These are phyloP conservation scores for Tricholoma terreum DNA, from an alignment of 768 basidiomycete genomes.

Conservation along the genomic window DNA sequence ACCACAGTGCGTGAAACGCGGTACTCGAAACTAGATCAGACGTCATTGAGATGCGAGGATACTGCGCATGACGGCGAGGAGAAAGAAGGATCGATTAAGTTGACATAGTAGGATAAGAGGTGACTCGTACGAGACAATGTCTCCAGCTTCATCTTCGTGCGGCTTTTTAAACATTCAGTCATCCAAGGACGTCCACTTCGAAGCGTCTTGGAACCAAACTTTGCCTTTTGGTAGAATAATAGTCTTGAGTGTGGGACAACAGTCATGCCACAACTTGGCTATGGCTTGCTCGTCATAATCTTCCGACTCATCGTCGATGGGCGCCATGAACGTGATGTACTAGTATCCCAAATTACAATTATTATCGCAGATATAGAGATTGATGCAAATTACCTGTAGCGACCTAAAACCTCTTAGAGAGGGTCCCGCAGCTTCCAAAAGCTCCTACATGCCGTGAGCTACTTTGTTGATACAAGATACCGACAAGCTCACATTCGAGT, in stretches of 20 bases:
- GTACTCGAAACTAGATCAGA: too few species aligned
- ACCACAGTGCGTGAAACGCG: too few species aligned
- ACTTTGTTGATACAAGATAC: not conserved
- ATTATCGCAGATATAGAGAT: not conserved
- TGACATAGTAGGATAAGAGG: too few species aligned
- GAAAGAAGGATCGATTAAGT: too few species aligned
- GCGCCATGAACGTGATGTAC: constrained; percentile 63
- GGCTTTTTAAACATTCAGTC: not conserved
- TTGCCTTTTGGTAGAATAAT: constrained; percentile 62
- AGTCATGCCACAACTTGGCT: constrained; percentile 51
- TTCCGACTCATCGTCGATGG: constrained; percentile 25
- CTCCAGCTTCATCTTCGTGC: too few species aligned
- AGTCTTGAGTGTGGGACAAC: constrained; percentile 59
- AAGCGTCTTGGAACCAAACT: constrained; percentile 52
- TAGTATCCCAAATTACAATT: constrained; percentile 21
- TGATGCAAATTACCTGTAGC: constrained; percentile 36
- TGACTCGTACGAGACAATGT: too few species aligned
- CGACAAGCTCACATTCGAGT: constrained; percentile 40
- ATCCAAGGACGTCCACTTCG: constrained; percentile 10
- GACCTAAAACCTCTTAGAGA: constrained; percentile 42
- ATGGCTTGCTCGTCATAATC: constrained; percentile 46
- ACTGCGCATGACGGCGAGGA: too few species aligned
- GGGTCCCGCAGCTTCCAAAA: constrained; percentile 38
- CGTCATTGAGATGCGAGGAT: too few species aligned
- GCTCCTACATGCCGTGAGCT: constrained; percentile 27